Evolutionary conservation across 73 alveolate species (phyloP).

Genomic region (Paraurostyla sp.): DNA sequence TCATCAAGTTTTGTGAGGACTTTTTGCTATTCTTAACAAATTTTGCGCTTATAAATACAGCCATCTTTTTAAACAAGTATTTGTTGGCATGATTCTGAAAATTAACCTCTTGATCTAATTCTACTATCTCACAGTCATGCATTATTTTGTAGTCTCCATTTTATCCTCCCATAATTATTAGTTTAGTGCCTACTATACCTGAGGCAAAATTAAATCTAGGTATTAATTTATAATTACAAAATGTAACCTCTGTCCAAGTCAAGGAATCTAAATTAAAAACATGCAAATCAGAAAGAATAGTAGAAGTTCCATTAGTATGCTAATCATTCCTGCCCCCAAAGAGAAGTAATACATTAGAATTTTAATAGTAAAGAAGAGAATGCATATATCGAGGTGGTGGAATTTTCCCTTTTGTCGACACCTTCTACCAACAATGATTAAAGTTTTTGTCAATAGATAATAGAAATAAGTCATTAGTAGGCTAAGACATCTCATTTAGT

Average conservation of each 20-base stretch:
- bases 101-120: constrained; percentile 25
- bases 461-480: constrained; percentile 8
- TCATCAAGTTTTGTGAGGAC: not conserved
- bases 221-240: not conserved
- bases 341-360: not conserved
- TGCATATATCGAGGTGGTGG: constrained; percentile 42
- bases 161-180: constrained; percentile 9
- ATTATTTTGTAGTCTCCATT: not conserved
- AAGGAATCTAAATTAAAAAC: constrained; percentile 13
- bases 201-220: constrained; percentile 18
- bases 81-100: constrained; percentile 31
- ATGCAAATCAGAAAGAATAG: not conserved
- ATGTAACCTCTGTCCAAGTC: constrained; percentile 13
- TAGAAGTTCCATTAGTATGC: not conserved
- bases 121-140: constrained; percentile 18
- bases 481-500: not conserved
- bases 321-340: constrained; percentile 42
- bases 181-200: constrained; percentile 1
- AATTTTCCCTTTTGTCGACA: not conserved
- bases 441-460: not conserved
- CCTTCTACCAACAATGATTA: not conserved
- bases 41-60: constrained; percentile 20
- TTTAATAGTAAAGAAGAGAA: not conserved
- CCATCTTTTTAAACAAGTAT: constrained; percentile 35
- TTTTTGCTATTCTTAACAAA: not conserved